phyloP scores from a whole-genome alignment of 2,329 filamentous ascomycete species.

The Aspergillus proliferans region DNA sequence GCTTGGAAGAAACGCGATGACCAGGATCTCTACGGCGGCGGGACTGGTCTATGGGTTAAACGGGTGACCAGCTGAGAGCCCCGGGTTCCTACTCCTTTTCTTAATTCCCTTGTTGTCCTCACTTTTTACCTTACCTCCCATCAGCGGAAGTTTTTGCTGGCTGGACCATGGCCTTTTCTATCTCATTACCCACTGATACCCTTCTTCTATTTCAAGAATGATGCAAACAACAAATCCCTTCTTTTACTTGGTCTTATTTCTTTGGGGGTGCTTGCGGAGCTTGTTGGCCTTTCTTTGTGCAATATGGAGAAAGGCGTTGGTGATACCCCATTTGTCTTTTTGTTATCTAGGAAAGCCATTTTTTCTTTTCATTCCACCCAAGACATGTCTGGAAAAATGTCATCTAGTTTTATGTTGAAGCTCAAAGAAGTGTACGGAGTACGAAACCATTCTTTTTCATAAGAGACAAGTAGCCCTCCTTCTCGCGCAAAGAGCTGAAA shows the following conservation, averaged over 20 bases:
- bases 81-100: slow-evolving; percentile 2
- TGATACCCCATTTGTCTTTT: slow-evolving; percentile 1
- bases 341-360: neutral
- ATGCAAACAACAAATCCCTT: neutral
- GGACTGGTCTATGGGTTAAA: slow-evolving; percentile 70
- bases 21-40: slow-evolving; percentile 40
- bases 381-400: slow-evolving; percentile 4
- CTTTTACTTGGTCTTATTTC: neutral
- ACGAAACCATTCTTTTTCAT: no score
- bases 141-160: slow-evolving; percentile 2
- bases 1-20: slow-evolving; percentile 70
- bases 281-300: neutral
- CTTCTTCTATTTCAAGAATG: neutral
- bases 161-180: slow-evolving; percentile 3
- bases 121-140: slow-evolving; percentile 3
- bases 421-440: no score
- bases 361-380: slow-evolving; percentile 5
- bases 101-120: slow-evolving; percentile 2
- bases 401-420: no score
- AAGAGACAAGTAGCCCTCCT: no score
- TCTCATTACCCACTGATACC: slow-evolving; percentile 1
- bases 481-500: no score
- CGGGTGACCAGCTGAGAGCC: slow-evolving; percentile 58
- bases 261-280: neutral
- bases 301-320: neutral